Evolutionary conservation across 306 rosid species (phyloP).

Genomic region (Cyclanthera cordifolia): DNA sequence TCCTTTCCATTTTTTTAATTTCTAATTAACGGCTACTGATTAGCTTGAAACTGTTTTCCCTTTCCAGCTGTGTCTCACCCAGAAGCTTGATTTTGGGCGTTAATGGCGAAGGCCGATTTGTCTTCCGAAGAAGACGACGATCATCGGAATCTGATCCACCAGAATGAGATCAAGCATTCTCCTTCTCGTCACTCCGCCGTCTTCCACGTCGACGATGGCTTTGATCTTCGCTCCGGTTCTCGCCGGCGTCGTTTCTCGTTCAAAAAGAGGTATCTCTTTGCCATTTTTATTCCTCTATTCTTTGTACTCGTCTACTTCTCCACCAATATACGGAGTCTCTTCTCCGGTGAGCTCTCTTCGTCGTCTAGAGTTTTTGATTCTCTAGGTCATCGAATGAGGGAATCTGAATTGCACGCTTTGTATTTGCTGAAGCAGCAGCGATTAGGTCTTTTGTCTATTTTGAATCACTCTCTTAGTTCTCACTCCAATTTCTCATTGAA

Average conservation of each 20-base stretch:
- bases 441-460: slow-evolving; percentile 36
- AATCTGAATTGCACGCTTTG: slow-evolving; percentile 77
- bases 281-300: slow-evolving; percentile 32
- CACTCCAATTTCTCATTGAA: slow-evolving; percentile 14
- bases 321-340: slow-evolving; percentile 9
- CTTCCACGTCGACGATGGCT: slow-evolving; percentile 38
- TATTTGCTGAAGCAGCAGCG: slow-evolving; percentile 53
- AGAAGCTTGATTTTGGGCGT: neutral
- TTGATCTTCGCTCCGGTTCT: neutral
- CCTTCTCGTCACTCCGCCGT: slow-evolving; percentile 20
- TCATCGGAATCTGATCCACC: slow-evolving; percentile 51
- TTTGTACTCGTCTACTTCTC: slow-evolving; percentile 32
- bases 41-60: neutral
- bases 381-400: slow-evolving; percentile 40
- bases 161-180: slow-evolving; percentile 42
- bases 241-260: slow-evolving; percentile 24
- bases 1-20: neutral
- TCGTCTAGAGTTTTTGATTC: slow-evolving; percentile 18
- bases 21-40: neutral
- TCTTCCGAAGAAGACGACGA: slow-evolving; percentile 89
- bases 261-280: slow-evolving; percentile 36
- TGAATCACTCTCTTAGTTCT: slow-evolving; percentile 29
- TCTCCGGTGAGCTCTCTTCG: slow-evolving; percentile 20
- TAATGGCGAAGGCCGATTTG: slow-evolving; percentile 35
- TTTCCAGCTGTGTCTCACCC: neutral